phyloP scores from a whole-genome alignment of 176 grass and related monocot species.

The Chloris gayana region DNA sequence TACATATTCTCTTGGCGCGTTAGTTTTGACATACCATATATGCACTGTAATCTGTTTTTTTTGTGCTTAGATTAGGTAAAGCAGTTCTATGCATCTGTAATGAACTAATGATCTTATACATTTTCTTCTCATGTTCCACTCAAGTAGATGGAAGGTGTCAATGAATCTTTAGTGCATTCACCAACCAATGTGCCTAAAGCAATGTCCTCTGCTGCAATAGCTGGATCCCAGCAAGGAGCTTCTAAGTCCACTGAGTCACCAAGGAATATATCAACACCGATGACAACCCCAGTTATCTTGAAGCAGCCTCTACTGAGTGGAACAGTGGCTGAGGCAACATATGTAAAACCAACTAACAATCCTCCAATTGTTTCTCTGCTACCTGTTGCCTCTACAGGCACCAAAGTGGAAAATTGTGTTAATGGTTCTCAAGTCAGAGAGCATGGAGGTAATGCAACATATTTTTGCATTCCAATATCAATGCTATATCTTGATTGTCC shows the following conservation, averaged over 20 bases:
- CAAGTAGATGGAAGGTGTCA: conserved; percentile 68
- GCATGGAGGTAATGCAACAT: conserved; percentile 40
- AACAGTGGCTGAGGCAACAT: conserved; percentile 24
- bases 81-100: background rate
- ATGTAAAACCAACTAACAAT: conserved; percentile 20
- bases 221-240: conserved; percentile 38
- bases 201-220: background rate
- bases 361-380: conserved; percentile 39
- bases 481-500: background rate
- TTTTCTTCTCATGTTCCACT: background rate
- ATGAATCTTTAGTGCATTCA: conserved; percentile 43
- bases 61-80: background rate
- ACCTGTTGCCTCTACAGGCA: conserved; percentile 32
- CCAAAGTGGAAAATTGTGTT: conserved; percentile 39
- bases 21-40: background rate
- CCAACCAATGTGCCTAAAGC: conserved; percentile 40
- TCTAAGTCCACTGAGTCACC: conserved; percentile 31
- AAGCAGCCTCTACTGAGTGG: conserved; percentile 53
- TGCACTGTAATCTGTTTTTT: background rate
- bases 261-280: conserved; percentile 21
- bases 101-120: background rate
- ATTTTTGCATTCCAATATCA: conserved; percentile 16
- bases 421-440: conserved; percentile 43
- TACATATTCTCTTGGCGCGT: background rate
- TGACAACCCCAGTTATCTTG: conserved; percentile 33